Conservation (phyloP, 2,329 filamentous ascomycete genomes). For the Ciborinia camelliae region DNA sequence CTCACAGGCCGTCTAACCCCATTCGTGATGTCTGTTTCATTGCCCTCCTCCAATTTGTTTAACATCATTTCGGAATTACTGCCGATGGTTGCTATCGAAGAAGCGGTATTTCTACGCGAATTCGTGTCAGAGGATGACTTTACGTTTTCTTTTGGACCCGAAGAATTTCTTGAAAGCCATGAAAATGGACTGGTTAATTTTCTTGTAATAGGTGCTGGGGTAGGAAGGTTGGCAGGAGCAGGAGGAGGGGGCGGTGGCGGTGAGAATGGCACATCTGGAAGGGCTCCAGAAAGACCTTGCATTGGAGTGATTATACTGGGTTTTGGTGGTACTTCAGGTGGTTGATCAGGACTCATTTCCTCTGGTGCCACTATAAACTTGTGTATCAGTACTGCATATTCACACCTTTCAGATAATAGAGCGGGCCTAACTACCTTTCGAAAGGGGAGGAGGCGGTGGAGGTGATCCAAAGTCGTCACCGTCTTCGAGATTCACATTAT, state of each 20-base stretch:
- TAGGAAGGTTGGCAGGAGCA: conserved; percentile 26
- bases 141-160: conserved; percentile 51
- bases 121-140: conserved; percentile 45
- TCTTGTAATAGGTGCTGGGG: conserved; percentile 43
- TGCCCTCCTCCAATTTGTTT: conserved; percentile 73
- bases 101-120: conserved; percentile 68
- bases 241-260: conserved; percentile 45
- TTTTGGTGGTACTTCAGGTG: conserved; percentile 28
- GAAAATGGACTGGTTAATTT: conserved; percentile 87
- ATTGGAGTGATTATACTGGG: conserved; percentile 44
- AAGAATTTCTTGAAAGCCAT: conserved; percentile 71
- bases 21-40: conserved; percentile 55
- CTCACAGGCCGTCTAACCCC: conserved; percentile 48
- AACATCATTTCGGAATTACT: conserved; percentile 81
- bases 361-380: conserved; percentile 26
- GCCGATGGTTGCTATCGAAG: conserved; percentile 72
- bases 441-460: conserved; percentile 22
- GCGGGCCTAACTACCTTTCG: conserved; percentile 12
- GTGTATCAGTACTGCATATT: conserved; percentile 7
- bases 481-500: conserved; percentile 60
- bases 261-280: conserved; percentile 72
- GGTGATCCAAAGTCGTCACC: conserved; percentile 13
- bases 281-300: conserved; percentile 67
- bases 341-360: conserved; percentile 33
- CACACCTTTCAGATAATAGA: background rate